Percentiles rank a stretch among this genome's conserved stretches.
Evolutionary conservation across 2,329 filamentous ascomycete species (phyloP).

Genomic region (Hypocreales sp.): DNA sequence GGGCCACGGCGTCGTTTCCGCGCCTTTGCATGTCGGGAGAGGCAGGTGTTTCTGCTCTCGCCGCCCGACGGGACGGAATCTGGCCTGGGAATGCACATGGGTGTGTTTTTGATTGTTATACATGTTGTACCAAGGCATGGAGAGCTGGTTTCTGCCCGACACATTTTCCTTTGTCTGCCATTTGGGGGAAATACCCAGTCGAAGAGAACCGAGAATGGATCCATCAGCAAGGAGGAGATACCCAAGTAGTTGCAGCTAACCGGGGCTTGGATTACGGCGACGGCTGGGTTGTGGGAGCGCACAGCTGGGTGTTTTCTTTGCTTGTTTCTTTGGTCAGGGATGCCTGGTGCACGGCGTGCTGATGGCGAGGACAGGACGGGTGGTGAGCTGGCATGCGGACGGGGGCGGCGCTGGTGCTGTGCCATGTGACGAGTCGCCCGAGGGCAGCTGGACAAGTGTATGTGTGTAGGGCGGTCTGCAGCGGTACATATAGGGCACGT

Average conservation of each 20-base stretch:
- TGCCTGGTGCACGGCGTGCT: too few relatives aligned
- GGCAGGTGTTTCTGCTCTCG: not conserved
- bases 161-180: slow-evolving; percentile 1
- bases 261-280: not conserved
- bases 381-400: too few relatives aligned
- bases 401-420: too few relatives aligned
- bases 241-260: slow-evolving; percentile 2
- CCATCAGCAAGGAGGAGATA: slow-evolving; percentile 4
- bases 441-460: too few relatives aligned
- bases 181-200: slow-evolving; percentile 2
- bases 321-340: too few relatives aligned
- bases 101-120: not conserved
- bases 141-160: too few relatives aligned
- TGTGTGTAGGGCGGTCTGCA: too few relatives aligned
- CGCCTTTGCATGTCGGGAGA: too few relatives aligned
- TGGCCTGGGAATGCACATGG: not conserved
- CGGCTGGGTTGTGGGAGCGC: slow-evolving; percentile 2
- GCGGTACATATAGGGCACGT: too few relatives aligned
- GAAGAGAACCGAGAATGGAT: slow-evolving; percentile 1
- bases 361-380: too few relatives aligned
- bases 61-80: not conserved
- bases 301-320: slow-evolving; percentile 5
- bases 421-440: too few relatives aligned
- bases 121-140: too few relatives aligned
- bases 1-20: not conserved